These are phyloP conservation scores for Cordyceps militaris DNA, from an alignment of 2,329 filamentous ascomycete species.

Conservation along the genomic window DNA sequence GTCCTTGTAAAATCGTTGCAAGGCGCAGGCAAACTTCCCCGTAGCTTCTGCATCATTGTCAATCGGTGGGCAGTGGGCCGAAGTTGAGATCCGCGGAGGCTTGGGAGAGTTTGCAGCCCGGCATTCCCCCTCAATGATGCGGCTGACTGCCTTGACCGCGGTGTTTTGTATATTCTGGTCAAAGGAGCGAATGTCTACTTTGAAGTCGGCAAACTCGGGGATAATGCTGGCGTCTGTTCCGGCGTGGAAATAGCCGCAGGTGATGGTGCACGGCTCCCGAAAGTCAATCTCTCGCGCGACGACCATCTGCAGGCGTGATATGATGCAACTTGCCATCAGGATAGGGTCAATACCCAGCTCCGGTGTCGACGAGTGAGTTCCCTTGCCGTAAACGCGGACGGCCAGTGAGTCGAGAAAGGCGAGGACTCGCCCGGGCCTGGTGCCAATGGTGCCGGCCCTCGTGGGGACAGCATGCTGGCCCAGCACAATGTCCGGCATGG, in stretches of 20 bases:
- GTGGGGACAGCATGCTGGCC: neutral
- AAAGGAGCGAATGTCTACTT: neutral
- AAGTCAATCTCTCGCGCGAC: neutral
- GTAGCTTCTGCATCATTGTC: neutral
- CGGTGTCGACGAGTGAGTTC: neutral
- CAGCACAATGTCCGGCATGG: neutral
- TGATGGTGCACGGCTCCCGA: neutral
- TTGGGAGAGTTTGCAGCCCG: neutral
- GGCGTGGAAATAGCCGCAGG: neutral
- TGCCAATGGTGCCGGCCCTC: neutral
- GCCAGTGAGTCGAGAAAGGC: neutral
- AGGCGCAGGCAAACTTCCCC: neutral
- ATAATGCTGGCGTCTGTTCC: neutral
- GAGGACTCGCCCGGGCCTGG: neutral
- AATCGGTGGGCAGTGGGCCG: neutral
- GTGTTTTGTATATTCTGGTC: neutral
- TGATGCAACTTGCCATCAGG: neutral
- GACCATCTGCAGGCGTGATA: neutral
- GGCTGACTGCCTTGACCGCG: neutral
- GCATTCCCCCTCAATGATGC: neutral
- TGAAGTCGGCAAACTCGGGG: neutral
- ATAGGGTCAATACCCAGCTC: neutral
- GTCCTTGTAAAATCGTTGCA: neutral
- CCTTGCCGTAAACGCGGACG: neutral
- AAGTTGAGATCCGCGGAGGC: neutral